A percentile compares a stretch with the other conserved stretches of the same genome.
Conservation (phyloP, 2,329 filamentous ascomycete species). For the Aspergillus quadricinctus region DNA sequence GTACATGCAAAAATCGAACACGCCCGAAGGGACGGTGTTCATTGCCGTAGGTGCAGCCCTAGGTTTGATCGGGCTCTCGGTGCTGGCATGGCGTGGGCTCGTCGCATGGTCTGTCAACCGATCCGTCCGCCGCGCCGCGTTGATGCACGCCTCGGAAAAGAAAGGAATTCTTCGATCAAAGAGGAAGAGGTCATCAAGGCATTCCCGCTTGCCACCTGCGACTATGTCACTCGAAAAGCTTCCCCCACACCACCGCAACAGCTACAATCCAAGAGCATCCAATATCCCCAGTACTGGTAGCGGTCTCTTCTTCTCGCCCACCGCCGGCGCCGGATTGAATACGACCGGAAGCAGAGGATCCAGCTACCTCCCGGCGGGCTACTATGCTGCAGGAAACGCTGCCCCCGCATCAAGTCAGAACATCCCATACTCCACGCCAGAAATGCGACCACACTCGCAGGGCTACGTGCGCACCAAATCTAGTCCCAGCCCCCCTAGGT, state of each 20-base stretch:
- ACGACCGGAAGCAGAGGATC: constrained; percentile 64
- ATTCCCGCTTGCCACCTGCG: constrained; percentile 20
- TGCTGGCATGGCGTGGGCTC: constrained; percentile 82
- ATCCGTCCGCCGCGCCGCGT: constrained; percentile 80
- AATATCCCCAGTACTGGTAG: constrained; percentile 54
- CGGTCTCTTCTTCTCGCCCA: constrained; percentile 92
- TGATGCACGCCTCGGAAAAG: constrained; percentile 67
- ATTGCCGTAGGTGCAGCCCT: constrained; percentile 88
- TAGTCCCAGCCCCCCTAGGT: constrained; percentile 59
- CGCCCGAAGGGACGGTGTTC: constrained; percentile 92
- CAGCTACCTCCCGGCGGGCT: constrained; percentile 79
- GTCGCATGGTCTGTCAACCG: constrained; percentile 89
- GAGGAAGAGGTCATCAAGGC: constrained; percentile 32
- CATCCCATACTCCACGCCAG: constrained; percentile 48
- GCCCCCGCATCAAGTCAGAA: constrained; percentile 41
- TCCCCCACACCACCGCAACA: constrained; percentile 30
- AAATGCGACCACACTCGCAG: constrained; percentile 56
- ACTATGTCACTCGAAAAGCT: constrained; percentile 55
- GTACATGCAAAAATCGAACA: constrained; percentile 81
- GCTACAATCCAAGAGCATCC: constrained; percentile 30
- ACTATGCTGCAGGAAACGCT: constrained; percentile 70
- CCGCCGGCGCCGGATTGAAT: constrained; percentile 60
- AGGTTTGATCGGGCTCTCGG: constrained; percentile 73
- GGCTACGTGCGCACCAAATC: constrained; percentile 47
- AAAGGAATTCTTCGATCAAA: constrained; percentile 58